phyloP scores from a whole-genome alignment of 2,329 filamentous ascomycete species.

The Stemphylium vesicarium region DNA sequence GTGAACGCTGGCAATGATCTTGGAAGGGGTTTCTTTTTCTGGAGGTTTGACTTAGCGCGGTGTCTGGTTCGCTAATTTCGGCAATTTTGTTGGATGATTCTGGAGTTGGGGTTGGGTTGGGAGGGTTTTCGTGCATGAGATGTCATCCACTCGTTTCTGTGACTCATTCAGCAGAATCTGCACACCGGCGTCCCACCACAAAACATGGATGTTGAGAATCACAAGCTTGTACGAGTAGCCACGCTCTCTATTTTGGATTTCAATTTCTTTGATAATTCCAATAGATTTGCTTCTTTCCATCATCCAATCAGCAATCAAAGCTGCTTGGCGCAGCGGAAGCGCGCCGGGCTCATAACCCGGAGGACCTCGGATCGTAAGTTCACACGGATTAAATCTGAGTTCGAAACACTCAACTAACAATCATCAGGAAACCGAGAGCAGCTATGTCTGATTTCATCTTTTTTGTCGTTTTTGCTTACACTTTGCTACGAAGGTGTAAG shows the following conservation, averaged over 20 bases:
- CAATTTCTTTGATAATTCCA: not conserved
- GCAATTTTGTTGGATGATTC: not conserved
- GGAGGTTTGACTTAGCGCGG: too few relatives aligned
- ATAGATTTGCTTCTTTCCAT: not conserved
- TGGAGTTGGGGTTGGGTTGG: not conserved
- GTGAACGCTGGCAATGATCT: not conserved
- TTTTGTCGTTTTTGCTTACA: constrained; percentile 1
- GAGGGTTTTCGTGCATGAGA: not conserved
- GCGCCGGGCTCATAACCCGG: constrained; percentile 49
- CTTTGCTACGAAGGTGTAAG: too few relatives aligned
- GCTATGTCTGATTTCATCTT: constrained; percentile 19
- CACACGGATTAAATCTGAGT: too few relatives aligned
- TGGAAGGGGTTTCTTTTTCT: not conserved
- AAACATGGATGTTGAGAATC: too few relatives aligned
- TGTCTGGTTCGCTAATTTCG: too few relatives aligned
- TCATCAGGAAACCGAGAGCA: constrained; percentile 25
- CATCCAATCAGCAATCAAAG: constrained; percentile 26
- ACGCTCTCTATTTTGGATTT: too few relatives aligned
- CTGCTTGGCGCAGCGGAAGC: constrained; percentile 46
- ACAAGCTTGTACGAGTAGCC: too few relatives aligned
- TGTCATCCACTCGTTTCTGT: too few relatives aligned
- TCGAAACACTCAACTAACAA: too few relatives aligned
- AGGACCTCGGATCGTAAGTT: constrained; percentile 31
- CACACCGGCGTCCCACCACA: too few relatives aligned
- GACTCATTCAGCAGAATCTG: too few relatives aligned